Evolutionary conservation across 176 grass and related monocot species (phyloP).

Genomic region (Saccharum officinarum): DNA sequence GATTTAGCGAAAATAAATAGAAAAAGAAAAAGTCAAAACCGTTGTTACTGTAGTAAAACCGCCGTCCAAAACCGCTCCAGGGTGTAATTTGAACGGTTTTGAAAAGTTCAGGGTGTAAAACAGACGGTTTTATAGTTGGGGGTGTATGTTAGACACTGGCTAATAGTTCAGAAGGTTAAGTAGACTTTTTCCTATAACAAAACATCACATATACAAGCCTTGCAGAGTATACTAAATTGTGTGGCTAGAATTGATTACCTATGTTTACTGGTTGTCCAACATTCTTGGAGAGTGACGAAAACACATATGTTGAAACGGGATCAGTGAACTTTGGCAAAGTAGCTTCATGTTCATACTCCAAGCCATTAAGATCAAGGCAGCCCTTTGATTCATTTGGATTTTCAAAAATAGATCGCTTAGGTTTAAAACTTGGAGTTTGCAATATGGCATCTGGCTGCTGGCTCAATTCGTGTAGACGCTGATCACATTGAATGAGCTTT

Average conservation of each 20-base stretch:
- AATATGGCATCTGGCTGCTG: conserved; percentile 45
- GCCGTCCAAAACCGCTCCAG: too few relatives aligned
- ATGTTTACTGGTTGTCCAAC: conserved; percentile 38
- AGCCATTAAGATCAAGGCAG: conserved; percentile 11
- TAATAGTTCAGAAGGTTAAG: too few relatives aligned
- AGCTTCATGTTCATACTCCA: conserved; percentile 38
- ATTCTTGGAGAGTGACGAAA: conserved; percentile 38
- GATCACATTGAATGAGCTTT: conserved; percentile 80
- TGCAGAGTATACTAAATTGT: neutral
- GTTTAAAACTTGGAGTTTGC: conserved; percentile 52
- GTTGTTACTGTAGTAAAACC: too few relatives aligned
- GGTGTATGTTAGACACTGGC: too few relatives aligned
- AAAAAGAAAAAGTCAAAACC: too few relatives aligned
- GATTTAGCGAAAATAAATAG: too few relatives aligned
- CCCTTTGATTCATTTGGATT: conserved; percentile 46
- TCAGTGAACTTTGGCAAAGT: conserved; percentile 49
- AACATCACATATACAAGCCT: neutral
- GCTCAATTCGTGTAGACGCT: conserved; percentile 57
- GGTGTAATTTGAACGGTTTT: too few relatives aligned
- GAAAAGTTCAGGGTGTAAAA: too few relatives aligned
- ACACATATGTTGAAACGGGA: conserved; percentile 24
- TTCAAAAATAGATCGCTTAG: conserved; percentile 56
- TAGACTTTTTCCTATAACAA: too few relatives aligned
- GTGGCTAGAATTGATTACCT: conserved; percentile 49
- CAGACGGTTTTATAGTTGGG: too few relatives aligned